Conservation (phyloP, 768 basidiomycete genomes). For the Lactifluus volemus region DNA sequence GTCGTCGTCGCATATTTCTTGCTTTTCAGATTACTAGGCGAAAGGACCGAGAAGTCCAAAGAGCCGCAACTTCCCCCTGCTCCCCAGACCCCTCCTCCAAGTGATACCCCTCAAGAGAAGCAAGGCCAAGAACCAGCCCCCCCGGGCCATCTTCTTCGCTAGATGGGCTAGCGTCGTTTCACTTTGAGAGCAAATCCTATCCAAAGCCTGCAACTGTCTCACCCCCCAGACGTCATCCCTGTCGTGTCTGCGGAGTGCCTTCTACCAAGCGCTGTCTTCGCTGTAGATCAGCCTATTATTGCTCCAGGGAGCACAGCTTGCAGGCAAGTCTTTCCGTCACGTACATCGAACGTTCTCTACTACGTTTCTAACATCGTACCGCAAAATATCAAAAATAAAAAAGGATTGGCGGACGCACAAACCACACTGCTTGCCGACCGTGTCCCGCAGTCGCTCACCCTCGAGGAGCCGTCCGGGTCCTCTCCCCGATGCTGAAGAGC, state of each 20-base stretch:
- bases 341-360: neutral
- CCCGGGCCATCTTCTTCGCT: neutral
- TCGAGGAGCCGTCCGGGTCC: conserved; percentile 2
- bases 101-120: neutral
- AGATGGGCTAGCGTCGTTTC: conserved; percentile 1
- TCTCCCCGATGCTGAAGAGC: conserved; percentile 7
- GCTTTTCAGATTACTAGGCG: conserved; percentile 8
- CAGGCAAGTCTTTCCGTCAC: neutral
- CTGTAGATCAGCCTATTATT: conserved; percentile 15
- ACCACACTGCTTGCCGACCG: conserved; percentile 9
- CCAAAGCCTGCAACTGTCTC: neutral
- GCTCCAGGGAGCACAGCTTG: conserved; percentile 7
- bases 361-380: neutral
- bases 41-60: neutral
- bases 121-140: neutral
- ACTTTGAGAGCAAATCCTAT: conserved; percentile 1
- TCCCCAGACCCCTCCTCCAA: neutral
- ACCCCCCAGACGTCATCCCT: conserved; percentile 9
- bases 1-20: conserved; percentile 10
- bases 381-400: neutral
- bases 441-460: conserved; percentile 12
- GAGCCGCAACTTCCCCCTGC: neutral
- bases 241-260: conserved; percentile 14
- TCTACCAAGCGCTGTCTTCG: conserved; percentile 9
- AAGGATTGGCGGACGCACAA: conserved; percentile 13